Conservation (phyloP, 1,284 basidiomycete genomes). For the Abortiporus biennis region DNA sequence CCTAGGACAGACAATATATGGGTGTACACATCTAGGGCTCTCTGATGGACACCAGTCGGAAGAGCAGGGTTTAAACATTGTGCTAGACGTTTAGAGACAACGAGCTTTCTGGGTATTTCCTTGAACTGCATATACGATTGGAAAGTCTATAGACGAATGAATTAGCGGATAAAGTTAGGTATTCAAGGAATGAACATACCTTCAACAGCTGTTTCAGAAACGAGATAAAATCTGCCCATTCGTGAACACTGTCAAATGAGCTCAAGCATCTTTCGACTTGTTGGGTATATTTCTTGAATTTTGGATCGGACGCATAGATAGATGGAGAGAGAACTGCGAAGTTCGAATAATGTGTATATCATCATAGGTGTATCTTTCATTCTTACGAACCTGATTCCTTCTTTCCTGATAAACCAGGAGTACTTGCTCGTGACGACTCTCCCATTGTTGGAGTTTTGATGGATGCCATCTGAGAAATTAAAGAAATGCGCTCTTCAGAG, state of each 20-base stretch:
- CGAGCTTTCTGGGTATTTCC: conserved; percentile 92
- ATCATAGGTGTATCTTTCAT: conserved; percentile 8
- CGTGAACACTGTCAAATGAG: conserved; percentile 93
- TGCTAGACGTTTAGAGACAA: conserved; percentile 91
- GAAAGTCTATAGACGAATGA: conserved; percentile 58
- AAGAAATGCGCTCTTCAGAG: no score
- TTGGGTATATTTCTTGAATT: conserved; percentile 91
- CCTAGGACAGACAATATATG: conserved; percentile 90
- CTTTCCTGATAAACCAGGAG: conserved; percentile 4
- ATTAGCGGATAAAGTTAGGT: background rate
- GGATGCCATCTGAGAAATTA: no score
- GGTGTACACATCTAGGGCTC: conserved; percentile 92
- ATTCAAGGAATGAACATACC: conserved; percentile 40
- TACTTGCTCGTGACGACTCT: background rate
- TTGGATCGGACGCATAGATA: conserved; percentile 73
- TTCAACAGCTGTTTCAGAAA: conserved; percentile 95
- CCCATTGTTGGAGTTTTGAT: no score
- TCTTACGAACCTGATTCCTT: conserved; percentile 5
- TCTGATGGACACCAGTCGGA: conserved; percentile 94
- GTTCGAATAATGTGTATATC: background rate
- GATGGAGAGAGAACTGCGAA: conserved; percentile 21
- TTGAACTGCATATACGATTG: conserved; percentile 90
- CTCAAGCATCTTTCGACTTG: conserved; percentile 90
- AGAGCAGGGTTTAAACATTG: conserved; percentile 97
- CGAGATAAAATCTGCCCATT: conserved; percentile 99